phyloP scores from a whole-genome alignment of 1,139 yeast species.

The Hansenula sp. region DNA sequence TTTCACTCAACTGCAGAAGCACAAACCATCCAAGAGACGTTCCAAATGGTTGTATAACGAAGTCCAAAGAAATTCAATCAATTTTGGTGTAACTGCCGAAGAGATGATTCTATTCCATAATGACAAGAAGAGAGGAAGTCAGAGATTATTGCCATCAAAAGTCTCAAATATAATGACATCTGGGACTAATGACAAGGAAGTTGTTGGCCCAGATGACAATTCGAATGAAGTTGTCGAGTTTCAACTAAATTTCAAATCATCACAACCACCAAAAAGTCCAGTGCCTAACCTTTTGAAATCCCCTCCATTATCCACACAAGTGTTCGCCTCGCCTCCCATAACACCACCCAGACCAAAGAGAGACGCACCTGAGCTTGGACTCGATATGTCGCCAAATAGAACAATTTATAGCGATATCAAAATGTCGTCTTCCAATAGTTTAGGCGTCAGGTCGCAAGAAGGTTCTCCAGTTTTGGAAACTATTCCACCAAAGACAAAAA shows the following conservation, averaged over 20 bases:
- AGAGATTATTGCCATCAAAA: not conserved
- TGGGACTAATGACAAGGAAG: not conserved
- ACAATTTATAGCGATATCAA: not conserved
- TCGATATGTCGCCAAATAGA: not conserved
- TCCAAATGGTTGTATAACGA: conserved; percentile 15
- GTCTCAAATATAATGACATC: not conserved
- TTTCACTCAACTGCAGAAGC: not conserved
- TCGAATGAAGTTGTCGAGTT: too few species aligned
- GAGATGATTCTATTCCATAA: conserved; percentile 13
- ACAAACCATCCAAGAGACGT: not conserved
- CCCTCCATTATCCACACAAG: not conserved
- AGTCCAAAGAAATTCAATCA: conserved; percentile 12
- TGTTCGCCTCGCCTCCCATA: not conserved
- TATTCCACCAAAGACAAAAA: not conserved
- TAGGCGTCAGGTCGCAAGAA: not conserved
- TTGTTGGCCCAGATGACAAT: too few species aligned
- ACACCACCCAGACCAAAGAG: conserved; percentile 2
- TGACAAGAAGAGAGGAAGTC: not conserved
- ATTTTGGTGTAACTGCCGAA: conserved; percentile 13
- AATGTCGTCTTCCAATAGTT: not conserved
- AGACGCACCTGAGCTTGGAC: not conserved
- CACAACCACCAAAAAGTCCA: not conserved
- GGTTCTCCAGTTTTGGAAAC: not conserved
- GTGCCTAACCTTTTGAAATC: not conserved
- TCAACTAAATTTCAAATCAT: not conserved